A percentile compares a stretch with the other conserved stretches of the same genome.
Conservation (phyloP, 2,329 filamentous ascomycete species). For the Fusarium lyarnte region DNA sequence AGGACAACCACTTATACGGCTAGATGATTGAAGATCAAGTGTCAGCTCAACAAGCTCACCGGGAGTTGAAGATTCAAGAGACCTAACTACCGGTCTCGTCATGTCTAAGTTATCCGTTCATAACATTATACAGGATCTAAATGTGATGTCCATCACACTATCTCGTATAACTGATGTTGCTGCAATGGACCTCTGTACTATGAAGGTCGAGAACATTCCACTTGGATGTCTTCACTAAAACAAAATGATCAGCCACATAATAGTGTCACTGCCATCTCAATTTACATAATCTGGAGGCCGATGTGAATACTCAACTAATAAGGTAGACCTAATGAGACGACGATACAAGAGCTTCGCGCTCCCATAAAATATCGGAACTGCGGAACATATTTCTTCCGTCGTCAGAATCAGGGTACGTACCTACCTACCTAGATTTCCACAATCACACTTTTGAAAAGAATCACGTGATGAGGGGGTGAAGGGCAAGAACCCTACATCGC, state of each 20-base stretch:
- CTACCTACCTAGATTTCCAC: not conserved
- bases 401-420: not conserved
- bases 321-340: no score
- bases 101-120: not conserved
- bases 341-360: not conserved
- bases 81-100: not conserved
- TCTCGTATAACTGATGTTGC: not conserved
- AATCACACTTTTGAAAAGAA: not conserved
- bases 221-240: not conserved
- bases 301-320: not conserved
- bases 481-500: slow-evolving; percentile 53
- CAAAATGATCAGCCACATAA: not conserved
- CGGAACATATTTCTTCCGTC: slow-evolving; percentile 13
- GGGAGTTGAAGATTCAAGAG: not conserved
- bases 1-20: slow-evolving; percentile 1
- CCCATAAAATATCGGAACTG: slow-evolving; percentile 5
- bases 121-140: not conserved
- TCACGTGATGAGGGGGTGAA: slow-evolving; percentile 33
- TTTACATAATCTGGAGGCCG: not conserved
- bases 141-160: not conserved
- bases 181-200: not conserved
- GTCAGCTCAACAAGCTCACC: not conserved
- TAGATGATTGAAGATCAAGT: slow-evolving; percentile 19
- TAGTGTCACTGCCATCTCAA: not conserved
- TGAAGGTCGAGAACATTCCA: not conserved